Percentiles rank a stretch among this genome's conserved stretches.
Evolutionary conservation across 1,284 basidiomycete species (phyloP).

Genomic region (Gomphus sp.): DNA sequence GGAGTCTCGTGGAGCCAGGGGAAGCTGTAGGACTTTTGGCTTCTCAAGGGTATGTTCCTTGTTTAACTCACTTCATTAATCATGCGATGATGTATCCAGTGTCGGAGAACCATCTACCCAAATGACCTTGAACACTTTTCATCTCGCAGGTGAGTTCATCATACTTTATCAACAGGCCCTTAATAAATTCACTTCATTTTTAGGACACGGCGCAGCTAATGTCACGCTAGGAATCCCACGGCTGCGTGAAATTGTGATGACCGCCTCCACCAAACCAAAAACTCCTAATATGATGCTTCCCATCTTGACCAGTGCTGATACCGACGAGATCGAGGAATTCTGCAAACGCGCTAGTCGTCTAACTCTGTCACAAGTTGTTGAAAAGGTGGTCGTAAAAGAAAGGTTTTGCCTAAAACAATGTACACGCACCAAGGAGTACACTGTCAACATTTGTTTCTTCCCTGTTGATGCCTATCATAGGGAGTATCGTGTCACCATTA

Average conservation of each 20-base stretch:
- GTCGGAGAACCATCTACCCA: conserved; percentile 99
- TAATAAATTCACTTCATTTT: conserved; percentile 3
- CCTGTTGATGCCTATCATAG: conserved; percentile 76
- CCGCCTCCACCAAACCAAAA: conserved; percentile 92
- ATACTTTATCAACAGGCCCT: conserved; percentile 1
- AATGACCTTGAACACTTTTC: conserved; percentile 99
- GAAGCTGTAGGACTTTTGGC: conserved; percentile 96
- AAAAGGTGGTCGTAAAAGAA: conserved; percentile 80
- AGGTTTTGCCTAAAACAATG: conserved; percentile 60
- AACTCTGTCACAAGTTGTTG: conserved; percentile 84
- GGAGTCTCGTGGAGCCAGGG: conserved; percentile 91
- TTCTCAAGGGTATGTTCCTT: conserved; percentile 78
- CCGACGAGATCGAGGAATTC: conserved; percentile 63
- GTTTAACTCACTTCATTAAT: conserved; percentile 4
- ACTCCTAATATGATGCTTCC: conserved; percentile 98
- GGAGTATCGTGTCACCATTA: conserved; percentile 76
- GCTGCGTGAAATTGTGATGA: conserved; percentile 98
- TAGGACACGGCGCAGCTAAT: conserved; percentile 97
- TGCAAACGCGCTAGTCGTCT: conserved; percentile 88
- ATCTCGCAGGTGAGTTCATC: conserved; percentile 75
- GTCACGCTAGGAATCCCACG: conserved; percentile 99
- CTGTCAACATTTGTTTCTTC: conserved; percentile 80
- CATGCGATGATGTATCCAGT: conserved; percentile 32
- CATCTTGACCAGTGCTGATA: conserved; percentile 45
- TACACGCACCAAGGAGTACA: conserved; percentile 74